A percentile compares a stretch with the other conserved stretches of the same genome.
Conservation (phyloP, 208 protist genomes). For the Trypanosoma theileri region DNA sequence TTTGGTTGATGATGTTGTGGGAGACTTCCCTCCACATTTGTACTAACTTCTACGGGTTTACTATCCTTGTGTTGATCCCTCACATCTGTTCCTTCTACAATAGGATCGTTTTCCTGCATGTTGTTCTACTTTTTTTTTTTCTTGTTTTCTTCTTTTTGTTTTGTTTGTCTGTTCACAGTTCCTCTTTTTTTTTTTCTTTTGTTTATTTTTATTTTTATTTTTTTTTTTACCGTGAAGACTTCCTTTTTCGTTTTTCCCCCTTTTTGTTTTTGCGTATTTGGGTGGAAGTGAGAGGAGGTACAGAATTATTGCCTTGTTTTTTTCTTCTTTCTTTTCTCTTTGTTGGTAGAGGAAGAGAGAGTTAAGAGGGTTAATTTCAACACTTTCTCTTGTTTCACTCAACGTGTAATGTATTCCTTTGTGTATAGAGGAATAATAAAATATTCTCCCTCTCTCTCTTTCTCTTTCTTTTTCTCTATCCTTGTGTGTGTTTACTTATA, state of each 20-base stretch:
- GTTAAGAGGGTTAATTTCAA: not conserved
- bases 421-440: too few species aligned
- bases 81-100: not conserved
- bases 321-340: not conserved
- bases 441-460: too few species aligned
- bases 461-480: not conserved
- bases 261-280: too few species aligned
- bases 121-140: not conserved
- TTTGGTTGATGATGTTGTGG: not conserved
- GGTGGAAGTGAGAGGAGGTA: not conserved
- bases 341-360: not conserved
- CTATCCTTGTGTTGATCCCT: not conserved
- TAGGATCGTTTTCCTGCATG: not conserved
- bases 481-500: not conserved
- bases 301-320: not conserved
- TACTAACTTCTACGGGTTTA: not conserved
- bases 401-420: too few species aligned
- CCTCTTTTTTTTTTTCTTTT: not conserved
- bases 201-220: not conserved
- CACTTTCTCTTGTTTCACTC: too few species aligned
- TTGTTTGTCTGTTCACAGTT: not conserved
- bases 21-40: not conserved
- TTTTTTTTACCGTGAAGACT: too few species aligned
- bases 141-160: not conserved
- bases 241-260: not conserved